These are phyloP conservation scores for Cryphonectria radicalis DNA, from an alignment of 2,329 filamentous ascomycete species.

Conservation along the genomic window DNA sequence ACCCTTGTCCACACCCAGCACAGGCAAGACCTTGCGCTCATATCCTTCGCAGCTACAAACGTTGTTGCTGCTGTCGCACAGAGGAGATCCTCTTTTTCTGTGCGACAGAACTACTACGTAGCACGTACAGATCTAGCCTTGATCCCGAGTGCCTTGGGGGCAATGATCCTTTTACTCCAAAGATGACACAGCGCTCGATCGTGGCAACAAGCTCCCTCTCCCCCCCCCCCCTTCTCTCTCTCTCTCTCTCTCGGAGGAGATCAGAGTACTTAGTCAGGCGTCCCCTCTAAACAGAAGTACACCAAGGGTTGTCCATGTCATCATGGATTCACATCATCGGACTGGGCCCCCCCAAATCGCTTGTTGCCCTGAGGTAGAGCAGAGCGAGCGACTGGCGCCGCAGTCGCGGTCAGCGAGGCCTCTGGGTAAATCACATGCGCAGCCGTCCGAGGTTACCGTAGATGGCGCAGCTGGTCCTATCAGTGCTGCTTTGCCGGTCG, in stretches of 20 bases:
- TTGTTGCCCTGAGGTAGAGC: background rate
- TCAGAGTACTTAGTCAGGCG: background rate
- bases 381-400: background rate
- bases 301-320: conserved; percentile 5
- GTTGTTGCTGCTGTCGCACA: background rate
- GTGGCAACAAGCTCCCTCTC: background rate
- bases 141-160: background rate
- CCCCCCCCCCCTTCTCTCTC: background rate
- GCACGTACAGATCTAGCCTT: conserved; percentile 5
- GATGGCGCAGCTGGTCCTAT: conserved; percentile 10
- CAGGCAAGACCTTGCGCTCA: conserved; percentile 15
- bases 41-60: background rate
- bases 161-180: background rate
- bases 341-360: background rate
- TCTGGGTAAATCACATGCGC: conserved; percentile 3
- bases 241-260: background rate
- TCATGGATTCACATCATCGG: conserved; percentile 10
- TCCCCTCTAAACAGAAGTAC: background rate
- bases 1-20: conserved; percentile 1
- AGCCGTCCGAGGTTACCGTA: conserved; percentile 3
- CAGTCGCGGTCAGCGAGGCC: background rate
- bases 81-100: background rate
- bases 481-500: background rate
- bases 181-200: background rate
- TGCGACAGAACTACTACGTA: background rate